Evolutionary conservation across 2,329 filamentous ascomycete species (phyloP).

Genomic region (Verticillium alfalfae): DNA sequence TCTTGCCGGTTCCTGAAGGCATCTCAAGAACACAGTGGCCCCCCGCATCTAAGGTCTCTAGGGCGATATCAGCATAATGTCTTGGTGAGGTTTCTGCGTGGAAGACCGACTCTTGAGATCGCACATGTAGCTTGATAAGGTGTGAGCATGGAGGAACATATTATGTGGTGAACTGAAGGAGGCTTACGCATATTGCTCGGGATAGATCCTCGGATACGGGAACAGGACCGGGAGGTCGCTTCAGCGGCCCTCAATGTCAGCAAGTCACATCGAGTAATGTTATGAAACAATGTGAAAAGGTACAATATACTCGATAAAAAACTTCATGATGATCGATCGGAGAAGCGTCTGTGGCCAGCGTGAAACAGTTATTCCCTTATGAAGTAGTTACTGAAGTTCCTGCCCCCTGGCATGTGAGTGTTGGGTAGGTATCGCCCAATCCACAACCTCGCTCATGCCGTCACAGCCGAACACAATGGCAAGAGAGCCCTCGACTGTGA

Average conservation of each 20-base stretch:
- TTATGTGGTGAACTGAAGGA: background rate
- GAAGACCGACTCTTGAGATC: conserved; percentile 44
- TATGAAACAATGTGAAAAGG: background rate
- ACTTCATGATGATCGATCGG: conserved; percentile 3
- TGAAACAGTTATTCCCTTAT: background rate
- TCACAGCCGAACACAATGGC: no score
- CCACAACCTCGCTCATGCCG: no score
- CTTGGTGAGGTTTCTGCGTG: background rate
- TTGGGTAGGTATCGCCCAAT: no score
- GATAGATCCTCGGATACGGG: conserved; percentile 54
- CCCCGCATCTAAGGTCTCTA: conserved; percentile 79
- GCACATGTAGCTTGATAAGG: conserved; percentile 45
- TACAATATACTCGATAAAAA: conserved; percentile 13
- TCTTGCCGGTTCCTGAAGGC: conserved; percentile 98
- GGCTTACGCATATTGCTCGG: conserved; percentile 52
- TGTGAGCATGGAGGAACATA: conserved; percentile 1
- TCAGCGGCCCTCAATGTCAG: background rate
- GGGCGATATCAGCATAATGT: background rate
- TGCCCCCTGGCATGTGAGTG: no score
- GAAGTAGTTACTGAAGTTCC: no score
- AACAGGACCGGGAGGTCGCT: conserved; percentile 54
- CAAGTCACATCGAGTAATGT: background rate
- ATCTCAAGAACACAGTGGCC: conserved; percentile 97
- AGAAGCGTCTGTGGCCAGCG: background rate
- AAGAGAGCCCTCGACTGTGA: no score